Evolutionary conservation across 78 protist species (phyloP).

Genomic region (Corallochytrium limacisporum): DNA sequence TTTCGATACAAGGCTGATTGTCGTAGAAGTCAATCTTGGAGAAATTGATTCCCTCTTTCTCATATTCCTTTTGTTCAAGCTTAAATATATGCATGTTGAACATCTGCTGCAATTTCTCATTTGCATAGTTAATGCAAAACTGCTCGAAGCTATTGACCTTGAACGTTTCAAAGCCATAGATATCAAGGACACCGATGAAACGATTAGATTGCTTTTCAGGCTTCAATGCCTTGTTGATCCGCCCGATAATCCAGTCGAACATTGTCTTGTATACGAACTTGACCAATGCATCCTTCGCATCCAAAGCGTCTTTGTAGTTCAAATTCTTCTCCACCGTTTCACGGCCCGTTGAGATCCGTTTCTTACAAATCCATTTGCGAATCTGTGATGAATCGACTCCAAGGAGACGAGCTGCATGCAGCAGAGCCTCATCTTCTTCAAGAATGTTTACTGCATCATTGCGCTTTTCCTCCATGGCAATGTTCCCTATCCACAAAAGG

Average conservation of each 20-base stretch:
- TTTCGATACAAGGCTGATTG: conserved; percentile 60
- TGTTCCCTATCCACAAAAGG: neutral
- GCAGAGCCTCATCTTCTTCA: neutral
- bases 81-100: conserved; percentile 18
- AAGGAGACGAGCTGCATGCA: neutral
- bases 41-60: conserved; percentile 60
- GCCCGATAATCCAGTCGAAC: conserved; percentile 46
- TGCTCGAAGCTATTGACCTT: conserved; percentile 55
- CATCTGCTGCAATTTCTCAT: conserved; percentile 37
- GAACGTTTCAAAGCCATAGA: conserved; percentile 63
- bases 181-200: conserved; percentile 58
- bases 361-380: neutral
- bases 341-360: neutral
- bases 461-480: neutral
- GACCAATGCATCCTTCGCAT: conserved; percentile 42
- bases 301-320: neutral
- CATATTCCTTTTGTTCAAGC: conserved; percentile 39
- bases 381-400: neutral
- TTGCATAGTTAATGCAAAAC: conserved; percentile 61
- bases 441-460: neutral
- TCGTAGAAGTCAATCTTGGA: conserved; percentile 60
- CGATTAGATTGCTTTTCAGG: neutral
- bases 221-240: conserved; percentile 25
- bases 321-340: neutral
- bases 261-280: conserved; percentile 38